Percentiles rank a stretch among this genome's conserved stretches.
Conservation (phyloP, 2,329 filamentous ascomycete genomes). For the Tolypocladium sp. region DNA sequence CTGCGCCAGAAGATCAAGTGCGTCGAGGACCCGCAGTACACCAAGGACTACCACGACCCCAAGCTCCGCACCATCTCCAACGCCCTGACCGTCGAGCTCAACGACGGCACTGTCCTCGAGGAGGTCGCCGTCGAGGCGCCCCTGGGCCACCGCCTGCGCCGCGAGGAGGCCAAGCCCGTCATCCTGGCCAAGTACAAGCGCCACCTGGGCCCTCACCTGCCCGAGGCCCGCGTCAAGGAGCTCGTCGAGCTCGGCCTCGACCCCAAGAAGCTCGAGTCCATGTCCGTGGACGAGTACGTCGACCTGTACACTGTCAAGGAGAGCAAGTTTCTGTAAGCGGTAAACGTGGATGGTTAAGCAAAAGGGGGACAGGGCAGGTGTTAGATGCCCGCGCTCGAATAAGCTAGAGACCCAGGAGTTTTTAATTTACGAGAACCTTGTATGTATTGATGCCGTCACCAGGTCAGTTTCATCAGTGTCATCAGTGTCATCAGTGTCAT, state of each 20-base stretch:
- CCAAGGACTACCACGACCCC: slow-evolving; percentile 90
- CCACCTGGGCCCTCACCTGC: slow-evolving; percentile 78
- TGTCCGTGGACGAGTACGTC: slow-evolving; percentile 87
- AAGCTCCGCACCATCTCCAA: slow-evolving; percentile 93
- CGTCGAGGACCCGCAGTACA: slow-evolving; percentile 93
- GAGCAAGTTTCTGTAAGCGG: slow-evolving; percentile 42
- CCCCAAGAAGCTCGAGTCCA: slow-evolving; percentile 63
- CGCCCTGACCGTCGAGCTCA: slow-evolving; percentile 86
- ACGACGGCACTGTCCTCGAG: slow-evolving; percentile 84
- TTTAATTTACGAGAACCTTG: not conserved
- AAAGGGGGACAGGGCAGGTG: not conserved
- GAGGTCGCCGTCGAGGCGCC: slow-evolving; percentile 92
- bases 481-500: not conserved
- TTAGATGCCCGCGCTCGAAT: not conserved
- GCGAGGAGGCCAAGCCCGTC: slow-evolving; percentile 96
- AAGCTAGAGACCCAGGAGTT: not conserved
- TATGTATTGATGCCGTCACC: not conserved
- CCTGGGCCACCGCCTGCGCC: slow-evolving; percentile 79
- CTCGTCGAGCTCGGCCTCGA: slow-evolving; percentile 74
- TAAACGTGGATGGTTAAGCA: not conserved
- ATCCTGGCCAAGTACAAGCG: slow-evolving; percentile 93
- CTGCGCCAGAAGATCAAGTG: slow-evolving; percentile 91
- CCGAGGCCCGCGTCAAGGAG: slow-evolving; percentile 67
- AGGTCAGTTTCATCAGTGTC: not conserved
- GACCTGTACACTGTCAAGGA: slow-evolving; percentile 65